These are phyloP conservation scores for Pythium brassicae DNA, from an alignment of 352 stramenopile genomes.

Conservation along the genomic window DNA sequence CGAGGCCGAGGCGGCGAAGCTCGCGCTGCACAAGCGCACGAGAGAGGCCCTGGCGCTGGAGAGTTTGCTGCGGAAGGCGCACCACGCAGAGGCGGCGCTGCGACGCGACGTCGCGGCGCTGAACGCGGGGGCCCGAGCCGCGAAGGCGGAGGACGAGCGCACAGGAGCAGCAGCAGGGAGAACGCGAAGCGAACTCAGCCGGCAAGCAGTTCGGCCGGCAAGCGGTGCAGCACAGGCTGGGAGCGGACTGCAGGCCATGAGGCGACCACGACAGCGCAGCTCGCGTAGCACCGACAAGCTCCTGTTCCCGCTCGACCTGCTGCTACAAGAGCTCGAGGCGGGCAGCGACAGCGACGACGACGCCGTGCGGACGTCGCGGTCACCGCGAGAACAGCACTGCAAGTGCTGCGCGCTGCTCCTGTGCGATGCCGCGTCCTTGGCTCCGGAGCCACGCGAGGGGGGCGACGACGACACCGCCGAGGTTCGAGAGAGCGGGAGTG, in stretches of 20 bases:
- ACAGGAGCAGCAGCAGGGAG: background rate
- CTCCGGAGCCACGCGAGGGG: too few species aligned
- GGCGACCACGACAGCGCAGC: background rate
- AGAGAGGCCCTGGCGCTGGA: background rate
- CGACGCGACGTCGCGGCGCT: background rate
- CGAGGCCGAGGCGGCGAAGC: background rate
- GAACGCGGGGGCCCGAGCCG: background rate
- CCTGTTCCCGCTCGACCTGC: conserved; percentile 2
- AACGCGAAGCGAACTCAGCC: background rate
- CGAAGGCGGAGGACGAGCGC: background rate
- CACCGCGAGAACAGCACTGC: background rate
- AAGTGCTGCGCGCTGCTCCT: background rate
- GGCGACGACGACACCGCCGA: background rate
- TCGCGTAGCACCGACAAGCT: background rate
- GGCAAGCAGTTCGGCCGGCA: background rate
- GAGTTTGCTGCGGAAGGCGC: background rate
- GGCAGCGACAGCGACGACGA: conserved; percentile 1
- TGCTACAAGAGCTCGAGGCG: background rate
- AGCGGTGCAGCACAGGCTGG: too few species aligned
- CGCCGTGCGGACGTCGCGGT: background rate
- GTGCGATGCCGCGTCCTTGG: background rate
- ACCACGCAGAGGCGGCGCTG: background rate
- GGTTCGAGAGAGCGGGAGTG: too few species aligned
- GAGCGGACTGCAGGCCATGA: background rate
- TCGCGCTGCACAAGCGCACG: background rate